phyloP scores from a whole-genome alignment of 2,329 filamentous ascomycete genomes.

The Trichoderma afroharzianum region DNA sequence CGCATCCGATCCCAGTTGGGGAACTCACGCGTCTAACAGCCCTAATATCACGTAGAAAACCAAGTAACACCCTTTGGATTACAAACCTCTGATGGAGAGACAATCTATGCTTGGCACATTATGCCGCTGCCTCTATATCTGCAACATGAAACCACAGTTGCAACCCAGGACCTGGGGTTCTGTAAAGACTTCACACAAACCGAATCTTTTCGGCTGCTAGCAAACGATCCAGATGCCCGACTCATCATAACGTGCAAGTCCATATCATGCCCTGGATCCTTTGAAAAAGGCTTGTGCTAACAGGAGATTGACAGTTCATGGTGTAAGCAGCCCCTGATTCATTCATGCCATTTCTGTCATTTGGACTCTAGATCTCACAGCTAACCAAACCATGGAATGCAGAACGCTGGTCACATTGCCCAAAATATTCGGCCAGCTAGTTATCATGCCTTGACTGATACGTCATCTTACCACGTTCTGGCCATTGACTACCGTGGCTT shows the following conservation, averaged over 20 bases:
- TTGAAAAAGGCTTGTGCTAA: neutral
- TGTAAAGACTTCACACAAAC: slow-evolving; percentile 52
- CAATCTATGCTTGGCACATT: slow-evolving; percentile 86
- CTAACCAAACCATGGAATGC: slow-evolving; percentile 24
- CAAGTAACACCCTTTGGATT: slow-evolving; percentile 86
- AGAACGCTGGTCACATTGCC: slow-evolving; percentile 84
- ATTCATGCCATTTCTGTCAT: neutral
- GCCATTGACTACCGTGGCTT: slow-evolving; percentile 90
- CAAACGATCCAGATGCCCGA: slow-evolving; percentile 58
- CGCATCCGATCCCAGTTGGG: neutral
- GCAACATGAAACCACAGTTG: slow-evolving; percentile 63
- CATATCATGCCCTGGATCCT: slow-evolving; percentile 1
- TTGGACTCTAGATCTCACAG: slow-evolving; percentile 27
- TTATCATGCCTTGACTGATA: slow-evolving; percentile 72
- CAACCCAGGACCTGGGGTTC: slow-evolving; percentile 48
- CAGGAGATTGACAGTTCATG: slow-evolving; percentile 49
- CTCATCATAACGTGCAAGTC: slow-evolving; percentile 61
- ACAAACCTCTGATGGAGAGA: slow-evolving; percentile 69
- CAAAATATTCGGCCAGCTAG: slow-evolving; percentile 72
- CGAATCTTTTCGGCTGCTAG: slow-evolving; percentile 58
- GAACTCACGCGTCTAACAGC: neutral
- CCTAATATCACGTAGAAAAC: slow-evolving; percentile 52
- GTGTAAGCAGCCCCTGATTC: slow-evolving; percentile 43
- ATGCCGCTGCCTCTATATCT: slow-evolving; percentile 74
- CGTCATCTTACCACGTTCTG: slow-evolving; percentile 75